A percentile compares a stretch with the other conserved stretches of the same genome.
Conservation (phyloP, 225 moss, liverwort and hornwort genomes). For the Takakia lepidozioides region DNA sequence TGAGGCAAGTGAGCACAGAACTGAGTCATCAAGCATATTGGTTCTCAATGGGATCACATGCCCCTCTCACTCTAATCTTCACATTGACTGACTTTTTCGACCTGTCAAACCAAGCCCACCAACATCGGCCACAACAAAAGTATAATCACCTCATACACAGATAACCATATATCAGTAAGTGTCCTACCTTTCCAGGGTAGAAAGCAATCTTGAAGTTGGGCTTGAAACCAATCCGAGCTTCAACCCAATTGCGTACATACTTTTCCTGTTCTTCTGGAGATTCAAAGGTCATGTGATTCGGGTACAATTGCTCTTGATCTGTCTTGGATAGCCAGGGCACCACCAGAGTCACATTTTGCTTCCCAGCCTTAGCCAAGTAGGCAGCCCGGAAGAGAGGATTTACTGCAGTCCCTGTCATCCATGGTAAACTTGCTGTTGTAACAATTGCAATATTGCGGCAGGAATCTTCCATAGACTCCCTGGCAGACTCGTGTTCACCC, state of each 20-base stretch:
- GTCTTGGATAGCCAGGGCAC: conserved; percentile 92
- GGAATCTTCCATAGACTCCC: conserved; percentile 33
- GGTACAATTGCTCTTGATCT: conserved; percentile 94
- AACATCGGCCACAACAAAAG: no score
- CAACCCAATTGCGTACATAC: conserved; percentile 92
- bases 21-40: no score
- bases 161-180: no score
- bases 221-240: conserved; percentile 86
- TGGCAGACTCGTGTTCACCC: conserved; percentile 51
- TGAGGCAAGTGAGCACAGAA: no score
- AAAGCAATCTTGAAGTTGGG: conserved; percentile 95
- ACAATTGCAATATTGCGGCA: conserved; percentile 86
- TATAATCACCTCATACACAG: no score
- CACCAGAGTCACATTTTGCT: conserved; percentile 83
- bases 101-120: no score
- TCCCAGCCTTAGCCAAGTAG: conserved; percentile 81
- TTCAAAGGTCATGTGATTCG: conserved; percentile 81
- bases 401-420: conserved; percentile 99
- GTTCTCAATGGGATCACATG: no score
- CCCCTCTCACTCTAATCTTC: no score
- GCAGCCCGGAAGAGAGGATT: conserved; percentile 98
- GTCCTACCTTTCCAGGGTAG: conserved; percentile 90
- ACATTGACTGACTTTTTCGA: no score
- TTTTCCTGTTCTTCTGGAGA: conserved; percentile 85
- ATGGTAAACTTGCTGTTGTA: conserved; percentile 94